A percentile compares a stretch with the other conserved stretches of the same genome.
Conservation (phyloP, 1,139 yeast species). For the Saccharomyces pastorianus region DNA sequence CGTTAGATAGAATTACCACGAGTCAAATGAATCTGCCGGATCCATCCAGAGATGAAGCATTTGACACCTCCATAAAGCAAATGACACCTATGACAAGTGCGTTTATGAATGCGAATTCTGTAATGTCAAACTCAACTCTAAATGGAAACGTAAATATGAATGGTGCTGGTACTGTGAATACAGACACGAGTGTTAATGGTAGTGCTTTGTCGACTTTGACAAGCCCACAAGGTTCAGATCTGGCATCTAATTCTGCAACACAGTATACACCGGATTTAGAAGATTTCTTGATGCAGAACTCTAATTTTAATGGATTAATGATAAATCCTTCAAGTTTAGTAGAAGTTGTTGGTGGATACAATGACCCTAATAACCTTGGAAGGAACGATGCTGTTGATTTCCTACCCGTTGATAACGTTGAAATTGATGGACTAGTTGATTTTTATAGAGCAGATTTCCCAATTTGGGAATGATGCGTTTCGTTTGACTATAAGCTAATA, state of each 20-base stretch:
- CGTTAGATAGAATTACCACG: constrained; percentile 14
- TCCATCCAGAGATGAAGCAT: constrained; percentile 4
- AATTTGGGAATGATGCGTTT: constrained; percentile 13
- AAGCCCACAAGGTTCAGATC: constrained; percentile 17
- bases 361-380: constrained; percentile 12
- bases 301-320: constrained; percentile 26
- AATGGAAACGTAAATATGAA: neutral
- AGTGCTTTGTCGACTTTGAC: constrained; percentile 1
- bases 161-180: constrained; percentile 1
- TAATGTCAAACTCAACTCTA: neutral
- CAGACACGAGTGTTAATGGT: constrained; percentile 4
- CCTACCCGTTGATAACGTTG: constrained; percentile 24
- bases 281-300: constrained; percentile 27
- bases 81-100: neutral
- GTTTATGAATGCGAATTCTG: neutral
- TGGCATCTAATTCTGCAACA: constrained; percentile 1
- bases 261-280: constrained; percentile 26
- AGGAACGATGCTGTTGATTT: constrained; percentile 15
- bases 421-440: constrained; percentile 19
- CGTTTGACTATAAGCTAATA: neutral
- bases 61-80: neutral
- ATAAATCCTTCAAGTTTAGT: constrained; percentile 28
- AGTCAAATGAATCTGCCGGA: constrained; percentile 7
- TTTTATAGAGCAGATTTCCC: constrained; percentile 17
- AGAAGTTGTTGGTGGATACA: constrained; percentile 29